Percentiles rank a stretch among this genome's conserved stretches.
These are phyloP conservation scores for Eucalyptus virginea DNA, from an alignment of 345 rosid genomes.

Conservation along the genomic window DNA sequence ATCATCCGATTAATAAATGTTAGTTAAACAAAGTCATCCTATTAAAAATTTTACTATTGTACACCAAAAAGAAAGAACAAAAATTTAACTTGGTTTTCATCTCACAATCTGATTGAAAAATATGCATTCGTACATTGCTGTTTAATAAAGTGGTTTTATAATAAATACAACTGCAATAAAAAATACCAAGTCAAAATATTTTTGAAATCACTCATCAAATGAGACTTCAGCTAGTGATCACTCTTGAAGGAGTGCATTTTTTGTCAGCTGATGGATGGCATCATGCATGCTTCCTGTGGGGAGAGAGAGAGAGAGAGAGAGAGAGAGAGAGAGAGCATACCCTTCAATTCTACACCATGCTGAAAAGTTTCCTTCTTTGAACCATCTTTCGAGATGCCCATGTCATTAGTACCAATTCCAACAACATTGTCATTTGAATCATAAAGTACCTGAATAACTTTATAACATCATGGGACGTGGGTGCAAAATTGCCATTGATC, in stretches of 20 bases:
- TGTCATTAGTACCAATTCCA: slow-evolving; percentile 90
- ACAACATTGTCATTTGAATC: slow-evolving; percentile 51
- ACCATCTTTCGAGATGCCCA: slow-evolving; percentile 95
- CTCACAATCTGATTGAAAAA: background rate
- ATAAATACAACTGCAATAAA: background rate
- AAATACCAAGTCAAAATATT: background rate
- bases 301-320: background rate
- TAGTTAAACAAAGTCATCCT: background rate
- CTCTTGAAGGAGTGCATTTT: background rate
- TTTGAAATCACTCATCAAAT: background rate
- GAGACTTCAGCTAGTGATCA: background rate
- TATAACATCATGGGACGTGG: background rate
- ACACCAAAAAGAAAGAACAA: background rate
- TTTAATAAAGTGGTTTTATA: background rate
- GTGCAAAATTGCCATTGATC: background rate
- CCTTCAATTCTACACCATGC: slow-evolving; percentile 74
- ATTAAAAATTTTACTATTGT: background rate
- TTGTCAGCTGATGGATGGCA: background rate
- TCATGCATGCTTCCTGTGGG: background rate
- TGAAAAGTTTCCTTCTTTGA: slow-evolving; percentile 81
- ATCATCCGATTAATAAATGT: background rate
- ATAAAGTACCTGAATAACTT: slow-evolving; percentile 48
- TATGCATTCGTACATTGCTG: background rate
- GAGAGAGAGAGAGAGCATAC: slow-evolving; percentile 19
- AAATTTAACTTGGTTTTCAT: background rate